phyloP scores from a whole-genome alignment of 306 rosid species.

The Cicer cuneatum region DNA sequence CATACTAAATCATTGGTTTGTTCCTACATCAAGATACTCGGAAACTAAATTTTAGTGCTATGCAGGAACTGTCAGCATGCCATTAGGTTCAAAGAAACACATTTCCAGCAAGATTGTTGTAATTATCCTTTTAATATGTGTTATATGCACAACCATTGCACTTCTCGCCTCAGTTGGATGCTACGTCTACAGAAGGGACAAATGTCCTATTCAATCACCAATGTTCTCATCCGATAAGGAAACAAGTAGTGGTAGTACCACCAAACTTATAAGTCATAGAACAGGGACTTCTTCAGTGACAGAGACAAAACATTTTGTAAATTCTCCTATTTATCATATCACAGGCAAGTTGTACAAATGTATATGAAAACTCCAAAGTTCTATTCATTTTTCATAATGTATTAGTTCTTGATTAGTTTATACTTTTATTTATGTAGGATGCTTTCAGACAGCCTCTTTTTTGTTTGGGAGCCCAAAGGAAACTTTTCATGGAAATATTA shows the following conservation, averaged over 20 bases:
- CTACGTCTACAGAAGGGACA: constrained; percentile 66
- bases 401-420: constrained; percentile 22
- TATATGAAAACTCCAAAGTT: constrained; percentile 10
- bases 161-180: constrained; percentile 67
- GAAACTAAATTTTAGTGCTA: constrained; percentile 44
- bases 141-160: constrained; percentile 71
- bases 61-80: constrained; percentile 65
- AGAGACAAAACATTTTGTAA: constrained; percentile 55
- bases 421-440: constrained; percentile 59
- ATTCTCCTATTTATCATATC: constrained; percentile 58
- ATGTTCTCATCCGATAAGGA: constrained; percentile 70
- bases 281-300: constrained; percentile 55
- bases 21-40: constrained; percentile 23
- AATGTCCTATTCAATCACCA: constrained; percentile 56
- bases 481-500: constrained; percentile 64
- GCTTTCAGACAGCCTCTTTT: constrained; percentile 75
- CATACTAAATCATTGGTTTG: neutral
- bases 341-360: constrained; percentile 54
- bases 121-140: constrained; percentile 66
- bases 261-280: constrained; percentile 73
- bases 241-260: constrained; percentile 77
- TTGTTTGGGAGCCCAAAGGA: constrained; percentile 60
- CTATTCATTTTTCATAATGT: constrained; percentile 19
- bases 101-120: constrained; percentile 71
- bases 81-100: constrained; percentile 65